Evolutionary conservation across 768 basidiomycete genomes (phyloP).

Genomic region (Suillus subaureus): DNA sequence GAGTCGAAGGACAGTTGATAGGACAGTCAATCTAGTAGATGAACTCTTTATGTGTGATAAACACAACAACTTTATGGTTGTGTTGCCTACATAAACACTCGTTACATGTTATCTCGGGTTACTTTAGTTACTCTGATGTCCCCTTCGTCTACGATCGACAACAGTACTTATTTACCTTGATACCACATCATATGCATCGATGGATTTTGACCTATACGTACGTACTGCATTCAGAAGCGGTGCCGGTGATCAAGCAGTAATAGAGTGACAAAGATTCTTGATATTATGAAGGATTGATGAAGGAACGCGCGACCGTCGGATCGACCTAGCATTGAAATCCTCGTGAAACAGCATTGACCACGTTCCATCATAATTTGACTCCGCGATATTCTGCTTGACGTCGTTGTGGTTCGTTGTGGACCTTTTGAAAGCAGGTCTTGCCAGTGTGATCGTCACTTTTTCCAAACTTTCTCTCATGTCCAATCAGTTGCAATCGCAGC

Average conservation of each 20-base stretch:
- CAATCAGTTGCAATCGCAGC: constrained; percentile 1
- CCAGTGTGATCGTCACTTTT: neutral
- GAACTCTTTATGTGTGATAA: neutral
- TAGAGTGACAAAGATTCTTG: neutral
- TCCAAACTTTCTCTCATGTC: neutral
- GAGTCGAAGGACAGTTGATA: neutral
- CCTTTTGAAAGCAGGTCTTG: neutral
- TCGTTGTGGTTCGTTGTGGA: neutral
- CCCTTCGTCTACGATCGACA: neutral
- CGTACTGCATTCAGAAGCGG: neutral
- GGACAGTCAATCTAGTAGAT: neutral
- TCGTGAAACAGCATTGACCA: neutral
- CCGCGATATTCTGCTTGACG: constrained; percentile 3
- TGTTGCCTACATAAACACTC: neutral
- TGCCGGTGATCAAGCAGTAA: neutral
- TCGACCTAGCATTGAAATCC: neutral
- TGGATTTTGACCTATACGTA: neutral
- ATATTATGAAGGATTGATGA: neutral
- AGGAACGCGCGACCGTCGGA: neutral
- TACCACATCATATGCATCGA: too few relatives aligned
- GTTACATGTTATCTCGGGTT: neutral
- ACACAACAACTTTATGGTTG: neutral
- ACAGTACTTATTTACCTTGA: constrained; percentile 4
- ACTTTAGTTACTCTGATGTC: constrained; percentile 1
- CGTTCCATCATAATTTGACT: constrained; percentile 8